Evolutionary conservation across 768 basidiomycete genomes (phyloP).

Genomic region (Ramaria sp.): DNA sequence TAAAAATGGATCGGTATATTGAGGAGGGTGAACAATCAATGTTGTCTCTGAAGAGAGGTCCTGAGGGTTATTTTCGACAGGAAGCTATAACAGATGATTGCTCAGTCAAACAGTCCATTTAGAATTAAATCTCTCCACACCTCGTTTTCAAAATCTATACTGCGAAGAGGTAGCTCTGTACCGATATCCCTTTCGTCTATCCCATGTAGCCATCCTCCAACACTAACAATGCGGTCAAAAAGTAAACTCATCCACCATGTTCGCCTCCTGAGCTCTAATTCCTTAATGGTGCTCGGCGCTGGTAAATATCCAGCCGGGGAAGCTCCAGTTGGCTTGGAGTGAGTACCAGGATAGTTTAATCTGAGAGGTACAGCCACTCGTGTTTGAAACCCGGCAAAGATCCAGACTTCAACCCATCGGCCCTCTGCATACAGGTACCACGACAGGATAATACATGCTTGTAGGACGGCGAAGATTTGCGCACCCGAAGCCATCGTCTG

Average conservation of each 20-base stretch:
- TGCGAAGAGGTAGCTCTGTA: conserved; percentile 70
- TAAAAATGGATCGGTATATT: conserved; percentile 74
- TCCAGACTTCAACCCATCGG: conserved; percentile 86
- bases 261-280: conserved; percentile 67
- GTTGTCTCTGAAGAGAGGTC: conserved; percentile 51
- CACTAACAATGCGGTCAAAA: conserved; percentile 73
- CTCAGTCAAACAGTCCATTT: conserved; percentile 12
- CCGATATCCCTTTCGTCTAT: conserved; percentile 78
- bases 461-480: conserved; percentile 79
- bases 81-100: conserved; percentile 28
- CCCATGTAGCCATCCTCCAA: conserved; percentile 80
- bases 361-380: conserved; percentile 73
- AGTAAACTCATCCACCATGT: conserved; percentile 91
- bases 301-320: conserved; percentile 74
- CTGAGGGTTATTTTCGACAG: conserved; percentile 66
- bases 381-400: conserved; percentile 78
- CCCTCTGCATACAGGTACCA: conserved; percentile 93
- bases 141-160: conserved; percentile 65
- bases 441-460: conserved; percentile 74
- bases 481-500: conserved; percentile 83
- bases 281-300: conserved; percentile 64
- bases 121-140: conserved; percentile 27
- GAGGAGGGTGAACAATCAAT: conserved; percentile 58
- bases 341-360: conserved; percentile 75
- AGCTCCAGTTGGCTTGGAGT: conserved; percentile 52